Evolutionary conservation across 139 green algal genomes (phyloP).

Genomic region (Coelastrella sp.): DNA sequence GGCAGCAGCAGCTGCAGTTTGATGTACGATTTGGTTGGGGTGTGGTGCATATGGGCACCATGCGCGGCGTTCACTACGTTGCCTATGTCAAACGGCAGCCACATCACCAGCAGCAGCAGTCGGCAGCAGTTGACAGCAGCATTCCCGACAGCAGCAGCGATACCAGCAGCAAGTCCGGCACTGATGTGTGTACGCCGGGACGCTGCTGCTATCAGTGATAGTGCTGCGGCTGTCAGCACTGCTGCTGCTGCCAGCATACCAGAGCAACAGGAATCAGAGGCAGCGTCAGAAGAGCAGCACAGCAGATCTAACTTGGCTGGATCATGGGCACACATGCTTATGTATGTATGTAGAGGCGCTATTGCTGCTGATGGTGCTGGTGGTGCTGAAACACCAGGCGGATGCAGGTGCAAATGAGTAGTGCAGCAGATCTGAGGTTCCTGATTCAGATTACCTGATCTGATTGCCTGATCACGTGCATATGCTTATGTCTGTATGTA

Average conservation of each 20-base stretch:
- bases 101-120: neutral
- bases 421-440: too few species aligned
- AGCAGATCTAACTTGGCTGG: neutral
- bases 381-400: too few species aligned
- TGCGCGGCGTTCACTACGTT: conserved; percentile 79
- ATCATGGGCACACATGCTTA: neutral
- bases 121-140: neutral
- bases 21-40: conserved; percentile 72
- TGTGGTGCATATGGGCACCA: conserved; percentile 79
- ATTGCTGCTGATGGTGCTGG: too few species aligned
- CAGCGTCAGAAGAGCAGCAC: neutral
- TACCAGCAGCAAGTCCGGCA: neutral
- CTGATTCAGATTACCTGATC: too few species aligned
- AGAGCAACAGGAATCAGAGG: neutral
- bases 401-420: too few species aligned
- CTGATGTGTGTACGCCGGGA: conserved; percentile 48
- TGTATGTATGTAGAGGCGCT: neutral
- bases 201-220: neutral
- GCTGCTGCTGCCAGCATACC: neutral
- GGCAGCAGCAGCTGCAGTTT: conserved; percentile 8
- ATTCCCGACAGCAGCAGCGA: neutral
- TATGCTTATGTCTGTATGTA: too few species aligned
- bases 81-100: conserved; percentile 66
- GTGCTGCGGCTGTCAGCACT: neutral
- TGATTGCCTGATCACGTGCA: too few species aligned